phyloP scores from a whole-genome alignment of 2,329 filamentous ascomycete genomes.

The Fusarium hostae region DNA sequence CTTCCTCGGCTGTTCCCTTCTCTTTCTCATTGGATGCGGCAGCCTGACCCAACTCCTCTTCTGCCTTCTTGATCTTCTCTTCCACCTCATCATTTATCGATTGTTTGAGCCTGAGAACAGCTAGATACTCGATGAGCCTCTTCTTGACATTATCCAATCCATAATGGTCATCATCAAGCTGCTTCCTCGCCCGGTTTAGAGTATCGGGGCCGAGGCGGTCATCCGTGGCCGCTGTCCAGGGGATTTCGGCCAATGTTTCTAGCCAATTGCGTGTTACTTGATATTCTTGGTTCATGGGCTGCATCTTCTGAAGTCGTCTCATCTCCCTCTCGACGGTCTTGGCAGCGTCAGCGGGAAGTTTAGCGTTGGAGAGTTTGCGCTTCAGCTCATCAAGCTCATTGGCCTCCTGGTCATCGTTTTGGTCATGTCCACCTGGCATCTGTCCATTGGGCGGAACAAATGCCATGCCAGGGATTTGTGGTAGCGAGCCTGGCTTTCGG shows the following conservation, averaged over 20 bases:
- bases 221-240: constrained; percentile 86
- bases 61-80: constrained; percentile 75
- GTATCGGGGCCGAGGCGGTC: constrained; percentile 88
- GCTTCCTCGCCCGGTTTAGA: constrained; percentile 80
- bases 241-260: constrained; percentile 92
- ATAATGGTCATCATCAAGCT: constrained; percentile 96
- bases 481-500: constrained; percentile 46
- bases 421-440: constrained; percentile 58
- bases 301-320: constrained; percentile 92
- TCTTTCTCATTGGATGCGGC: constrained; percentile 26
- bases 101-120: constrained; percentile 95
- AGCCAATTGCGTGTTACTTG: constrained; percentile 93
- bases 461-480: constrained; percentile 55
- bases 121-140: constrained; percentile 91
- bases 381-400: constrained; percentile 93
- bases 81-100: constrained; percentile 86
- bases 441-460: constrained; percentile 51
- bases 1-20: constrained; percentile 28
- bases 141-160: constrained; percentile 98
- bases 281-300: constrained; percentile 94
- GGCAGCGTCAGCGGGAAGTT: constrained; percentile 82
- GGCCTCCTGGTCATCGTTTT: constrained; percentile 79
- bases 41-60: constrained; percentile 64
- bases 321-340: constrained; percentile 94
- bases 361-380: constrained; percentile 84